Percentiles rank a stretch among this genome's conserved stretches.
phyloP scores from a whole-genome alignment of 495 filamentous ascomycete genomes.

The Aspergillus carlsbadensis region DNA sequence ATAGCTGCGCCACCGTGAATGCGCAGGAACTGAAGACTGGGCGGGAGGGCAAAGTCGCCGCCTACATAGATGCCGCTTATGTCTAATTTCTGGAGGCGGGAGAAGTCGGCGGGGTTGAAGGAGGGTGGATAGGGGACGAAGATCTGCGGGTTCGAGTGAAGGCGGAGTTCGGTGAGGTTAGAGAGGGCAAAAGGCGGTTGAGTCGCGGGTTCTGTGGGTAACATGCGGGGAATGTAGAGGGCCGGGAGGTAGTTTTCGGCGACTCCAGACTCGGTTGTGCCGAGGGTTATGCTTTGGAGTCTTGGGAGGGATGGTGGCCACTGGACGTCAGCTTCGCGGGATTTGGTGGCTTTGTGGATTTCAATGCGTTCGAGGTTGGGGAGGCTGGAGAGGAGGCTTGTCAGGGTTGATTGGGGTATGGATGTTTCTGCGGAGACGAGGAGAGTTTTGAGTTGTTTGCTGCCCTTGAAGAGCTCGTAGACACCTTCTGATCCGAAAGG shows the following conservation, averaged over 20 bases:
- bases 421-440: constrained; percentile 36
- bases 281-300: constrained; percentile 34
- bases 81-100: constrained; percentile 31
- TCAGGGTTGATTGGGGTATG: constrained; percentile 30
- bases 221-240: constrained; percentile 20
- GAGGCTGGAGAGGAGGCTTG: constrained; percentile 36
- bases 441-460: constrained; percentile 40
- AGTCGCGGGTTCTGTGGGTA: not conserved
- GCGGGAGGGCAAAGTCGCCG: constrained; percentile 23
- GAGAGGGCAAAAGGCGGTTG: constrained; percentile 28
- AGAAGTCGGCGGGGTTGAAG: constrained; percentile 18
- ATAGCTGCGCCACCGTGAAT: constrained; percentile 27
- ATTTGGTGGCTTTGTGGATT: constrained; percentile 28
- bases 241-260: constrained; percentile 7
- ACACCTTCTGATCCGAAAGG: constrained; percentile 23
- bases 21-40: constrained; percentile 32
- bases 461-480: constrained; percentile 32
- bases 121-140: constrained; percentile 21
- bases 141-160: constrained; percentile 28
- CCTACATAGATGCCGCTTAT: constrained; percentile 28
- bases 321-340: constrained; percentile 9
- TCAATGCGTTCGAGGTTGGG: constrained; percentile 43
- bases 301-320: constrained; percentile 37
- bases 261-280: constrained; percentile 13
- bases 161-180: constrained; percentile 38